Evolutionary conservation across 495 filamentous ascomycete species (phyloP).

Genomic region (Penicillium tannophilum): DNA sequence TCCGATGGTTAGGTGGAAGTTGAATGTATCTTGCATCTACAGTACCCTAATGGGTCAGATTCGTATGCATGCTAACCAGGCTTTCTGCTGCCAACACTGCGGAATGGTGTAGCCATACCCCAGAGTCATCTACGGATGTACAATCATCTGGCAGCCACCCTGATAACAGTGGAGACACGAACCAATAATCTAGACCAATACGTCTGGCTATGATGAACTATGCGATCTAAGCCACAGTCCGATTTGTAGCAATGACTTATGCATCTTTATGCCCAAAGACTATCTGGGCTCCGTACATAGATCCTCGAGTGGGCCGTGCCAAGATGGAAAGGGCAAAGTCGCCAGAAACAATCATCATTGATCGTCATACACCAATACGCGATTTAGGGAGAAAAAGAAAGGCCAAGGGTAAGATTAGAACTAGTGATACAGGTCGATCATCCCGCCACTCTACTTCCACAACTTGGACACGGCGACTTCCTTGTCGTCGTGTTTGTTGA

Average conservation of each 20-base stretch:
- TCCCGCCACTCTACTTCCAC: constrained; percentile 70
- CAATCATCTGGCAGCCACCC: no score
- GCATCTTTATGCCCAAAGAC: background rate
- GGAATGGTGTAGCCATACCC: background rate
- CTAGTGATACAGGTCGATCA: constrained; percentile 33
- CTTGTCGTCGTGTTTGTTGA: constrained; percentile 99
- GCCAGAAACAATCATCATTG: constrained; percentile 1
- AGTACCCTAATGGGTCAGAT: background rate
- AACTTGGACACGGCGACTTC: constrained; percentile 86
- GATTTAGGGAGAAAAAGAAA: constrained; percentile 10
- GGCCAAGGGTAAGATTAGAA: constrained; percentile 25
- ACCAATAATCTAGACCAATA: no score
- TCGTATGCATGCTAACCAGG: background rate
- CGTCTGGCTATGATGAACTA: no score
- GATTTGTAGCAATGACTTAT: background rate
- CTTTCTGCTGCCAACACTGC: background rate
- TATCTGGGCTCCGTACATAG: background rate
- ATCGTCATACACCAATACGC: constrained; percentile 15
- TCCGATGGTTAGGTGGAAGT: background rate
- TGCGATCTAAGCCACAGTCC: background rate
- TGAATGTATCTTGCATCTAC: background rate
- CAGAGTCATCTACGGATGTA: no score
- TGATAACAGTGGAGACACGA: no score
- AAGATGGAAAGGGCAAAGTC: background rate
- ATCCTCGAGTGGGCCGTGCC: background rate